Base-by-base conservation (phyloP, 192 early-diverging fungal species). In the Umbelopsis sp. region DNA sequence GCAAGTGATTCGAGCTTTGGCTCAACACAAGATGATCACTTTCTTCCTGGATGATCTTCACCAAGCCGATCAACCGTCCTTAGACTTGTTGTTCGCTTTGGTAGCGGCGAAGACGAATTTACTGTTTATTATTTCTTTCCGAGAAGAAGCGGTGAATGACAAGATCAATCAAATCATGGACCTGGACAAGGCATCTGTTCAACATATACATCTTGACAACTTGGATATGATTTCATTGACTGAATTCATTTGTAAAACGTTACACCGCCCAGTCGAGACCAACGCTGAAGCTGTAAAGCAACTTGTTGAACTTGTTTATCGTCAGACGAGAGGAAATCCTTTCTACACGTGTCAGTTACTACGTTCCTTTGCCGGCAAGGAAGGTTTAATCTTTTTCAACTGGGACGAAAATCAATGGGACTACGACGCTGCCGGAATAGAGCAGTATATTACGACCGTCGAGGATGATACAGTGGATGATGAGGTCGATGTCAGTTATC, bases 361-460 rank as follows among this genome's bases (percentile, higher is more conserved):
- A 12, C 41, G 49, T 12, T 53, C 71, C 2, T 52, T 72, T 53
- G 68, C 69, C 22, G 45, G 47, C 49, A 77, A 73, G 55, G 72
- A 77, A 55, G 68, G 72, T 11, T 48, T 77, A 8, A 77, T 77
- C 16, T 77, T 73, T 35, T 77, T 77, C 49, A 52, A 77, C 49
- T 77, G 76, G 76, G 66, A 72, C n/a, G 67, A 68, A 45, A 77
- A 77, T 3, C 48, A 73, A 58, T 77, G 76, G 76, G 76, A 71
- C 18, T 77, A 69, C 27, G 71, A 77, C 46, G 10, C 72, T 4
- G 45, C 21, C 23, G 70, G 55, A n/a, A 73, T 77, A 13, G 52
- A 77, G 27, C 51, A 69, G 18, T 53, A 66, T 18, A 66, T 77
- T 9, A 53, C 46, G 3, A 25, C 70, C 13, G 49, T 30, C 67